Evolutionary conservation across 2,329 filamentous ascomycete genomes (phyloP).

Genomic region (Simplicillium sp.): DNA sequence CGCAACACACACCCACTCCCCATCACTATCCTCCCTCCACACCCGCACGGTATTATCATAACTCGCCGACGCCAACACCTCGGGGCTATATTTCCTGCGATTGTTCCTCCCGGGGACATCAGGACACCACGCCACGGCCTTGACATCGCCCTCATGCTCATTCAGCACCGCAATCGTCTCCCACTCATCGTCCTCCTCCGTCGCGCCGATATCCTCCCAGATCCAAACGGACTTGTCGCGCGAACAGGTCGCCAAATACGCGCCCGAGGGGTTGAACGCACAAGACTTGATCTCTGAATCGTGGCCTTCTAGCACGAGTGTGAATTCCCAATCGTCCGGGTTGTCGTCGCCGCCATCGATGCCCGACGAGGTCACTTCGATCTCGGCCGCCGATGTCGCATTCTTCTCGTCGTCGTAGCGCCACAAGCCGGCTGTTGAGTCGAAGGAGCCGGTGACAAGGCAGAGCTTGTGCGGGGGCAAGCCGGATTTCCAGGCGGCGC

Average conservation of each 20-base stretch:
- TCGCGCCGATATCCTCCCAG: conserved; percentile 78
- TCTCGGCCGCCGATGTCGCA: conserved; percentile 10
- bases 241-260: conserved; percentile 79
- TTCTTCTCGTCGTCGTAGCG: conserved; percentile 45
- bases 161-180: conserved; percentile 92
- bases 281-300: conserved; percentile 87
- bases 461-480: conserved; percentile 55
- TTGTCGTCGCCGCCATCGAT: conserved; percentile 42
- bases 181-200: conserved; percentile 82
- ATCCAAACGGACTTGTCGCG: conserved; percentile 96
- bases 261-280: conserved; percentile 62
- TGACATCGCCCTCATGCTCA: conserved; percentile 93
- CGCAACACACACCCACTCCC: conserved; percentile 84
- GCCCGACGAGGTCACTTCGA: conserved; percentile 14
- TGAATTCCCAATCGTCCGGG: conserved; percentile 84
- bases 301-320: conserved; percentile 86
- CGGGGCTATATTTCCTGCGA: conserved; percentile 42
- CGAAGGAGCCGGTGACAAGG: conserved; percentile 87
- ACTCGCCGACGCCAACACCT: conserved; percentile 79
- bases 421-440: conserved; percentile 84
- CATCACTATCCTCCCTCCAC: conserved; percentile 82
- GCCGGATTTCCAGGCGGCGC: conserved; percentile 78
- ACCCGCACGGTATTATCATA: conserved; percentile 89
- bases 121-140: conserved; percentile 87
- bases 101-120: conserved; percentile 42